Conservation (phyloP, 2,329 filamentous ascomycete species). For the Ophiostoma himal-ulmi region DNA sequence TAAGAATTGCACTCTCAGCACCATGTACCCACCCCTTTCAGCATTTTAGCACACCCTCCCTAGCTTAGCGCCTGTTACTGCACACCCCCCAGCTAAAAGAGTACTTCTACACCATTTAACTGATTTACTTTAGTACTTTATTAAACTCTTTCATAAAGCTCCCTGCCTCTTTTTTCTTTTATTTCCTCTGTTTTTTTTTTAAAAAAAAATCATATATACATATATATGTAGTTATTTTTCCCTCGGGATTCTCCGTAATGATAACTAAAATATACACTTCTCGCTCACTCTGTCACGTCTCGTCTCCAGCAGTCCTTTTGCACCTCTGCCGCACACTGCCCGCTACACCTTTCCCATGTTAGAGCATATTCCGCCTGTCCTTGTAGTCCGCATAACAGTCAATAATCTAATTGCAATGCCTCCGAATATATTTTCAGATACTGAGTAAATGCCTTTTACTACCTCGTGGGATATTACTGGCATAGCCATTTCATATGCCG, state of each 20-base stretch:
- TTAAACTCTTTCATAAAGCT: no score
- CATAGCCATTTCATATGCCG: conserved; percentile 8
- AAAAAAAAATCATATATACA: no score
- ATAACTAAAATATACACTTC: no score
- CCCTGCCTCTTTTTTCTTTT: no score
- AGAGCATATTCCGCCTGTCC: not conserved
- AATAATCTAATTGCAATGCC: no score
- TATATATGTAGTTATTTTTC: not conserved
- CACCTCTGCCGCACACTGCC: not conserved
- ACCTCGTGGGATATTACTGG: not conserved
- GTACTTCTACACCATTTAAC: not conserved
- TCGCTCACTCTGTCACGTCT: not conserved
- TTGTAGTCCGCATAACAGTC: no score
- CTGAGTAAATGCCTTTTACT: not conserved
- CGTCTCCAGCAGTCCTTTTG: not conserved
- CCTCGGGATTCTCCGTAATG: not conserved
- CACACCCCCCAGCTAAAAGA: not conserved
- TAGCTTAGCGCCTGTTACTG: not conserved
- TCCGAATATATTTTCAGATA: no score
- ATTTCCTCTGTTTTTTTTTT: no score
- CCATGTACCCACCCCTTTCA: not conserved
- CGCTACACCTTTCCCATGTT: not conserved
- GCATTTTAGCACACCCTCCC: not conserved
- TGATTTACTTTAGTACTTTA: not conserved
- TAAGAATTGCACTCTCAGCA: not conserved